phyloP scores from a whole-genome alignment of 306 rosid species.

The Lathyrus sativus region DNA sequence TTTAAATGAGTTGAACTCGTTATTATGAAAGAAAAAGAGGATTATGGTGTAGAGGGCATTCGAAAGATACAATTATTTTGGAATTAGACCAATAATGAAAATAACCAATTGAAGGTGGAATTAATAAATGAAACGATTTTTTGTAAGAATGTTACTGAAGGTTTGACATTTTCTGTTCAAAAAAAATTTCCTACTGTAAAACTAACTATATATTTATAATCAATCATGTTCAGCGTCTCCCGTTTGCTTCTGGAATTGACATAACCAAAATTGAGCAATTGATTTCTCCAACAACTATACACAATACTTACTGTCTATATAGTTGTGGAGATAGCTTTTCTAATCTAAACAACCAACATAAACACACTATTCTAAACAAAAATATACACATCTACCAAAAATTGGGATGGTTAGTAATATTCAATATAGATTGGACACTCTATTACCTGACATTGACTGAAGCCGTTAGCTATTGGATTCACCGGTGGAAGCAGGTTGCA shows the following conservation, averaged over 20 bases:
- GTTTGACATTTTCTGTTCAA: constrained; percentile 10
- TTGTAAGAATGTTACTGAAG: constrained; percentile 12
- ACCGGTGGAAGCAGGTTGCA: constrained; percentile 58
- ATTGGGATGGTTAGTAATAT: constrained; percentile 17
- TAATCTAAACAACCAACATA: constrained; percentile 20
- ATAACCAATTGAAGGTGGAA: constrained; percentile 25
- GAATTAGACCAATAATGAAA: constrained; percentile 13
- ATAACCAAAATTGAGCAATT: constrained; percentile 15
- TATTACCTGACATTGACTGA: constrained; percentile 64
- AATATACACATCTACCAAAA: background rate
- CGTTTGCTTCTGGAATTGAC: constrained; percentile 27
- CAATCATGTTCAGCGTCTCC: constrained; percentile 26
- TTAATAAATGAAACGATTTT: constrained; percentile 21
- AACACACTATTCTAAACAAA: constrained; percentile 16
- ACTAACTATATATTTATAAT: constrained; percentile 30
- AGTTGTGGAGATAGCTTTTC: constrained; percentile 20
- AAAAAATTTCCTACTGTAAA: too few relatives aligned
- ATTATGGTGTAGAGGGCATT: constrained; percentile 4
- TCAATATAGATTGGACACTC: constrained; percentile 6
- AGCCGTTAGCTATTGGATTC: constrained; percentile 52
- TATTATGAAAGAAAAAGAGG: background rate
- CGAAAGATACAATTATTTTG: constrained; percentile 9
- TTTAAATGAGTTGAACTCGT: constrained; percentile 34
- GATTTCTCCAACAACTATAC: constrained; percentile 31
- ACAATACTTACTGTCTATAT: constrained; percentile 20